These are phyloP conservation scores for Leccinum imitatum DNA, from an alignment of 768 basidiomycete species.

Conservation along the genomic window DNA sequence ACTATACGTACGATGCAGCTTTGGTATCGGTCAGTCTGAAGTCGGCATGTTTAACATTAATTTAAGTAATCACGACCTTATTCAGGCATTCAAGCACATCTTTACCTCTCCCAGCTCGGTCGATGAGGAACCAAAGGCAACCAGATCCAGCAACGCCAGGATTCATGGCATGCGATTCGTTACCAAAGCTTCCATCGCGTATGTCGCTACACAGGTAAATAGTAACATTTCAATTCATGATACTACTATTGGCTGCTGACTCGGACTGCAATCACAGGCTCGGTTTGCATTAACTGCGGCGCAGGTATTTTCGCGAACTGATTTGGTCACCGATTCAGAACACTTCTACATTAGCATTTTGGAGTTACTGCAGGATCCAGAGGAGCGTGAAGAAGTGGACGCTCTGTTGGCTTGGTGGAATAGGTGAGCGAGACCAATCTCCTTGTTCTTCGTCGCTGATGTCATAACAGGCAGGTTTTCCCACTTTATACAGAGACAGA, in stretches of 20 bases:
- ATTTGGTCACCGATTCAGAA: background rate
- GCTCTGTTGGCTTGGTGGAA: background rate
- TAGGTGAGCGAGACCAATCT: background rate
- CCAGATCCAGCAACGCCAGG: background rate
- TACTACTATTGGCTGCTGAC: no score
- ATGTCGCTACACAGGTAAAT: background rate
- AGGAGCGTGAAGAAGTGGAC: background rate
- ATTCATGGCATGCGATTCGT: background rate
- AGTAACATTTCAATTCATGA: background rate
- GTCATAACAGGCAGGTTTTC: background rate
- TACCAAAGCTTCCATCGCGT: background rate
- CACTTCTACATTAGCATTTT: background rate
- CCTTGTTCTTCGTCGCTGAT: background rate
- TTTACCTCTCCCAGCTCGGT: background rate
- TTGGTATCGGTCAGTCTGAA: background rate
- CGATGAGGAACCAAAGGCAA: background rate
- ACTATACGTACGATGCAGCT: background rate
- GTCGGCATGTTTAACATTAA: background rate
- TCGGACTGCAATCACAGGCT: background rate
- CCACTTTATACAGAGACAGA: no score
- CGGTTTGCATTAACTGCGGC: background rate
- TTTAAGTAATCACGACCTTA: background rate
- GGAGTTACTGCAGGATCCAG: background rate
- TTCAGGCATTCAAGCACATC: background rate
- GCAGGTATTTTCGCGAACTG: background rate